Conservation (phyloP, 768 basidiomycete species). For the Mycena filopes region DNA sequence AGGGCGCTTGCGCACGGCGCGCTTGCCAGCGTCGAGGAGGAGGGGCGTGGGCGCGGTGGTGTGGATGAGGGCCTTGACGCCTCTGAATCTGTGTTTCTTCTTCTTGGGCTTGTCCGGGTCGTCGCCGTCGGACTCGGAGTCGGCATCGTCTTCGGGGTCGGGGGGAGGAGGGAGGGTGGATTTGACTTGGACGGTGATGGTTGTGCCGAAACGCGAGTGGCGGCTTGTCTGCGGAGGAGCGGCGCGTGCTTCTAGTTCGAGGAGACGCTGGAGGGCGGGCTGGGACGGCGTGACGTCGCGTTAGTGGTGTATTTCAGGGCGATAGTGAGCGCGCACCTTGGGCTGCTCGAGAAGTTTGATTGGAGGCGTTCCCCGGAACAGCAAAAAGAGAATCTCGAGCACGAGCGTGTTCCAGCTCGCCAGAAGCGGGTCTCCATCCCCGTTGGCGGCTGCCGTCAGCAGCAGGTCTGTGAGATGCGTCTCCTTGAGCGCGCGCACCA, state of each 20-base stretch:
- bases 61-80: slow-evolving; percentile 31
- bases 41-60: slow-evolving; percentile 59
- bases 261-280: slow-evolving; percentile 76
- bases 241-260: slow-evolving; percentile 78
- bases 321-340: slow-evolving; percentile 58
- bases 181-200: slow-evolving; percentile 82
- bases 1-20: slow-evolving; percentile 82
- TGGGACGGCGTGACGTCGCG: slow-evolving; percentile 34
- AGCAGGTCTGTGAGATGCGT: slow-evolving; percentile 80
- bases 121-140: no score
- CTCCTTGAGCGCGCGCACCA: slow-evolving; percentile 60
- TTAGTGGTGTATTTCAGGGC: background rate
- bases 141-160: slow-evolving; percentile 54
- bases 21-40: slow-evolving; percentile 90
- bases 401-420: slow-evolving; percentile 89
- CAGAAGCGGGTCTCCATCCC: slow-evolving; percentile 79
- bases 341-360: slow-evolving; percentile 68
- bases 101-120: no score
- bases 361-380: slow-evolving; percentile 82
- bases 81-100: no score
- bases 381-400: slow-evolving; percentile 92
- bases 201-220: slow-evolving; percentile 97
- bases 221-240: slow-evolving; percentile 72
- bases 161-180: no score
- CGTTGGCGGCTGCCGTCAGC: slow-evolving; percentile 86